phyloP scores from a whole-genome alignment of 2,329 filamentous ascomycete genomes.

The Byssothecium circinans region DNA sequence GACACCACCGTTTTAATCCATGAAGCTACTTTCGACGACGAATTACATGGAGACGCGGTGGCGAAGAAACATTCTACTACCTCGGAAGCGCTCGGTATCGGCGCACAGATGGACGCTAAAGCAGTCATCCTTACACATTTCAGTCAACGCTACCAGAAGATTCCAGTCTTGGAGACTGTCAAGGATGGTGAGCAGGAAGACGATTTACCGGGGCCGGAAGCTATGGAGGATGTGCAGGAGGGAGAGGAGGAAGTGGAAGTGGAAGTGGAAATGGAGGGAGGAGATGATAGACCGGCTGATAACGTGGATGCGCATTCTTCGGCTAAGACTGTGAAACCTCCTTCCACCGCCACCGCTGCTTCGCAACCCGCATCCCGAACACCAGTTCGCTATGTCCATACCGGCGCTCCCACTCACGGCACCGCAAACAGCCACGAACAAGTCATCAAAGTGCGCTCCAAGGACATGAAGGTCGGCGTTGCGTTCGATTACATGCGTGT shows the following conservation, averaged over 20 bases:
- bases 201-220: conserved; percentile 11
- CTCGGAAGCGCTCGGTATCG: conserved; percentile 79
- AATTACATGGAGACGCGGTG: conserved; percentile 72
- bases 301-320: conserved; percentile 24
- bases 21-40: conserved; percentile 94
- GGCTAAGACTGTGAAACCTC: conserved; percentile 5
- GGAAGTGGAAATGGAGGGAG: conserved; percentile 2
- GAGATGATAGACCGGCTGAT: conserved; percentile 21
- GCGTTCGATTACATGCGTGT: conserved; percentile 81
- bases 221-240: conserved; percentile 31
- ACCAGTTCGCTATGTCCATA: not conserved
- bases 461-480: conserved; percentile 66
- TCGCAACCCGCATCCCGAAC: not conserved
- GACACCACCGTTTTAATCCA: conserved; percentile 85
- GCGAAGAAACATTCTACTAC: conserved; percentile 93
- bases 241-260: conserved; percentile 22
- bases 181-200: conserved; percentile 34
- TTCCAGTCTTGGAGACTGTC: conserved; percentile 55
- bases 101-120: conserved; percentile 74
- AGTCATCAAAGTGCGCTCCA: conserved; percentile 44
- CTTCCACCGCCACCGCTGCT: conserved; percentile 6
- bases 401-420: too few species aligned
- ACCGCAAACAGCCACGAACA: conserved; percentile 25
- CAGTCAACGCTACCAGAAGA: conserved; percentile 87
- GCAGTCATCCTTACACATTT: conserved; percentile 90